Conservation (phyloP, 257 asterid species). For the Solanum microdontum region DNA sequence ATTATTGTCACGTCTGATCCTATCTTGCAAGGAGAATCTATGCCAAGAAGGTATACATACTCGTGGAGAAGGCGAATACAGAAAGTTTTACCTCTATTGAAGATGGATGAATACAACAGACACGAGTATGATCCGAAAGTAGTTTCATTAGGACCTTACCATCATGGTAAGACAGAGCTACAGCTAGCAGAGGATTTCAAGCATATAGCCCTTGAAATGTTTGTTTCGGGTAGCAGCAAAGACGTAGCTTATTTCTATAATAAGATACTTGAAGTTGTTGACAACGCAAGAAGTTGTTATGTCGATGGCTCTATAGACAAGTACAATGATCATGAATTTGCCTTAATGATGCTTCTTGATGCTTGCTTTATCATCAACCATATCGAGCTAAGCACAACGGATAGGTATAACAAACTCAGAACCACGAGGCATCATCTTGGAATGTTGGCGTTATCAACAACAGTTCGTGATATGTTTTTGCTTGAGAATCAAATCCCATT, state of each 20-base stretch:
- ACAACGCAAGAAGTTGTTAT: not conserved
- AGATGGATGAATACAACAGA: not conserved
- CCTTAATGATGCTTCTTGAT: not conserved
- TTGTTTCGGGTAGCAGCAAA: not conserved
- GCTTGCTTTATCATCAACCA: not conserved
- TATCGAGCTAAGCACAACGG: not conserved
- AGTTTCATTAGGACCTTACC: constrained; percentile 20
- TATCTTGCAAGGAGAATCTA: not conserved
- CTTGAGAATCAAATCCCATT: not conserved
- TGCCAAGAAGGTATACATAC: not conserved
- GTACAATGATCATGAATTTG: constrained; percentile 1
- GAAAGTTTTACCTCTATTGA: not conserved
- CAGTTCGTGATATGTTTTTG: not conserved
- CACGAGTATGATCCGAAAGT: not conserved
- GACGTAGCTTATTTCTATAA: not conserved
- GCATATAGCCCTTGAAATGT: not conserved
- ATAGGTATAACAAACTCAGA: not conserved
- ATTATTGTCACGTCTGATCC: not conserved
- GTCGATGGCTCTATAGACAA: not conserved
- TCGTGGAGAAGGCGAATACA: constrained; percentile 1
- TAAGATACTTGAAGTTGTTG: not conserved
- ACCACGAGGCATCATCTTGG: constrained; percentile 3
- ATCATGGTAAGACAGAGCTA: not conserved
- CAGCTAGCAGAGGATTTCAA: not conserved
- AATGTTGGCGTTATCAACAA: not conserved